Percentiles rank a stretch among this genome's conserved stretches.
These are phyloP conservation scores for Ambrosia hybrid DNA, from an alignment of 140 eudicot genomes.

Conservation along the genomic window DNA sequence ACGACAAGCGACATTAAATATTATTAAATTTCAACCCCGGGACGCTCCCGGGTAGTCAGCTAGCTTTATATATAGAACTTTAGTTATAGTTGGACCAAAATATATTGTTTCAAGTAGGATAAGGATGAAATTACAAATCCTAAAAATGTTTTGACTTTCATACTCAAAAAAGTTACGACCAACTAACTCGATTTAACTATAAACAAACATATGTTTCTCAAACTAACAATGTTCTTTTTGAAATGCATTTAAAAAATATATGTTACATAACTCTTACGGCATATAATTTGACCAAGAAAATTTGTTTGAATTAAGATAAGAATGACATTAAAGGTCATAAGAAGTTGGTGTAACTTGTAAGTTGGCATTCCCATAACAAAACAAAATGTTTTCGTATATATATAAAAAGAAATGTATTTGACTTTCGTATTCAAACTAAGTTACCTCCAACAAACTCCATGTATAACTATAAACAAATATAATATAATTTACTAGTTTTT, in stretches of 20 bases:
- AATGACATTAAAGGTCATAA: conserved; percentile 11
- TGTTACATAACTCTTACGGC: background rate
- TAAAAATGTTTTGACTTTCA: background rate
- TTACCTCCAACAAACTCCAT: background rate
- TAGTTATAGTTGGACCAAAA: background rate
- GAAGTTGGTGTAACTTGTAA: conserved; percentile 5
- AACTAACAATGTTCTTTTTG: background rate
- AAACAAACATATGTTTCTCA: background rate
- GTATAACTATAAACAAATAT: background rate
- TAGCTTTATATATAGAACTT: no score
- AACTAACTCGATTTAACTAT: background rate
- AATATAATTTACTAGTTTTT: no score
- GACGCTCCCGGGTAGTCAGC: no score
- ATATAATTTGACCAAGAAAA: conserved; percentile 12
- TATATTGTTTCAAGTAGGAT: background rate
- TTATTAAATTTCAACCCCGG: no score
- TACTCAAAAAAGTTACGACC: background rate
- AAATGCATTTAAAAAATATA: background rate
- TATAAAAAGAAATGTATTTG: background rate
- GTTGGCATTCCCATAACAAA: conserved; percentile 3
- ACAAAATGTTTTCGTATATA: background rate
- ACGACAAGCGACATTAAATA: no score
- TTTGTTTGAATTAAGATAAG: conserved; percentile 18
- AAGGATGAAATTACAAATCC: background rate
- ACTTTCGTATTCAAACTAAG: conserved; percentile 20